Evolutionary conservation across 495 filamentous ascomycete species (phyloP).

Genomic region (Trichoderma virens): DNA sequence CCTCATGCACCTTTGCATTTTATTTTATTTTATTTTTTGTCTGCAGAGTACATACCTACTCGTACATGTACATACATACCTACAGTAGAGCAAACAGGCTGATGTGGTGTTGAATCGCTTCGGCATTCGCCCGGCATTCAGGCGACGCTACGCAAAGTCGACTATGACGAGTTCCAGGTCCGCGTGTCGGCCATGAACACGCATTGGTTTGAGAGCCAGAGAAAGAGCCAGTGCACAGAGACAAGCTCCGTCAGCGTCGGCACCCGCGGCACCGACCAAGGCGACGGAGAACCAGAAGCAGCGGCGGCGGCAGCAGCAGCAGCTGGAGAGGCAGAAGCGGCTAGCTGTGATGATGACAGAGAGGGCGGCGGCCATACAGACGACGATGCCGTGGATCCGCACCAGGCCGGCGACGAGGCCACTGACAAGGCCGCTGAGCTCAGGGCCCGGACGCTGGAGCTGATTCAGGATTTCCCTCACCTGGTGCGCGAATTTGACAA

Average conservation of each 20-base stretch:
- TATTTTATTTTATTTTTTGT: neutral
- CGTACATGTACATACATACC: neutral
- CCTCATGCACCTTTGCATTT: neutral
- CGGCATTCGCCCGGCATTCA: neutral
- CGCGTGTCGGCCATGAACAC: neutral
- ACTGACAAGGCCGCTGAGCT: neutral
- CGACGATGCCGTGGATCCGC: neutral
- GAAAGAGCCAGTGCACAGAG: neutral
- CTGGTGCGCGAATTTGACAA: conserved; percentile 9
- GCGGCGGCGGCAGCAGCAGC: neutral
- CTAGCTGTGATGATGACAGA: too few relatives aligned
- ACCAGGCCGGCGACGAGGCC: too few relatives aligned
- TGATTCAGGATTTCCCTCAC: conserved; percentile 7
- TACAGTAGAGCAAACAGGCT: neutral
- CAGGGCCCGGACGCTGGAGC: neutral
- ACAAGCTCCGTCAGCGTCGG: neutral
- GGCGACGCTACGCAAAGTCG: neutral
- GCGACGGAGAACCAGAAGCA: neutral
- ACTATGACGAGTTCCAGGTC: neutral
- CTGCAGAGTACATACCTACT: too few relatives aligned
- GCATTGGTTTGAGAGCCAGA: neutral
- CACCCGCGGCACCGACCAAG: neutral
- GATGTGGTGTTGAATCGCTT: neutral
- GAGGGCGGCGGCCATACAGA: too few relatives aligned
- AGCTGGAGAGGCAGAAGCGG: neutral